A percentile compares a stretch with the other conserved stretches of the same genome.
These are phyloP conservation scores for Stylosanthes scabra DNA, from an alignment of 331 rosid genomes.

Conservation along the genomic window DNA sequence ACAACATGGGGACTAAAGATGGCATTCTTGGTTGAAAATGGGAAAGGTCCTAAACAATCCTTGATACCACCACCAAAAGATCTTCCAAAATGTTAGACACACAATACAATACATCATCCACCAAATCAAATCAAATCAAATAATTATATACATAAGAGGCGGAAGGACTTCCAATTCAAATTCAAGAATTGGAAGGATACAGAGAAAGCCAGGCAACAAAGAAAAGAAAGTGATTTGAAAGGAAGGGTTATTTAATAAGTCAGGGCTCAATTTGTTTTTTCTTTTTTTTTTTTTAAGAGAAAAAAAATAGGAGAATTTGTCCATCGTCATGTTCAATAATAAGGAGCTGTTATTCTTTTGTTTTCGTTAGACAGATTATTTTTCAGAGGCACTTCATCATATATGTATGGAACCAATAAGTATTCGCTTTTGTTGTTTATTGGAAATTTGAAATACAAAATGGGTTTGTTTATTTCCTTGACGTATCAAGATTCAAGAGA, in stretches of 20 bases:
- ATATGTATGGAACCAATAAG: conserved; percentile 18
- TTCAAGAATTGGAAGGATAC: conserved; percentile 41
- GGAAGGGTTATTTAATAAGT: conserved; percentile 39
- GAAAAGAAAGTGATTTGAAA: conserved; percentile 11
- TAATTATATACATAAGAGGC: background rate
- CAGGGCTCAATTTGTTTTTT: conserved; percentile 29
- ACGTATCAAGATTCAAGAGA: too few relatives aligned
- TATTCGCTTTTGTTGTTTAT: conserved; percentile 35
- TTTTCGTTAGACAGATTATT: conserved; percentile 24
- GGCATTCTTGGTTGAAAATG: conserved; percentile 64
- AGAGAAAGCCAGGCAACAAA: conserved; percentile 49
- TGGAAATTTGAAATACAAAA: conserved; percentile 22
- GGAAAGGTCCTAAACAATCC: conserved; percentile 54
- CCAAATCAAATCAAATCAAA: background rate
- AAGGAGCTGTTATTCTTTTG: conserved; percentile 29
- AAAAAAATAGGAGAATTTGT: conserved; percentile 42
- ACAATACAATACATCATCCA: background rate
- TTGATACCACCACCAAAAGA: conserved; percentile 56
- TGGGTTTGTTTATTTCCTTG: background rate
- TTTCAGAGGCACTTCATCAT: conserved; percentile 4
- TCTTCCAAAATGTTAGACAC: conserved; percentile 57
- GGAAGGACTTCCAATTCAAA: conserved; percentile 31
- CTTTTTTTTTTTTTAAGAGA: too few relatives aligned
- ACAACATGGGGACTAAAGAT: conserved; percentile 67
- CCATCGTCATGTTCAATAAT: conserved; percentile 46